A percentile compares a stretch with the other conserved stretches of the same genome.
These are phyloP conservation scores for Zymoseptoria crescenta DNA, from an alignment of 2,329 filamentous ascomycete genomes.

Conservation along the genomic window DNA sequence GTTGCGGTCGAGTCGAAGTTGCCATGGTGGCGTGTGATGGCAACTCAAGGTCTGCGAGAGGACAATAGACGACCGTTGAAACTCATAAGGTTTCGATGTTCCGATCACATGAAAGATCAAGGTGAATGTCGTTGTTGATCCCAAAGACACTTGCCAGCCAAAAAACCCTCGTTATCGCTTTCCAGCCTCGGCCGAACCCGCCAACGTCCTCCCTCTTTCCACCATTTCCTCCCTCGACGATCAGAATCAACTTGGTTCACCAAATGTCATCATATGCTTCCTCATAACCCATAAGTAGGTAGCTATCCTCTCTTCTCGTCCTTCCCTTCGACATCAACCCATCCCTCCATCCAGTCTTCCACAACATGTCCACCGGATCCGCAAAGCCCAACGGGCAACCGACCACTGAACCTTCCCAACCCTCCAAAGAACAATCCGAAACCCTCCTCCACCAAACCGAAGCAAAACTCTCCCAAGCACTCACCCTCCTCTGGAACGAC, in stretches of 20 bases:
- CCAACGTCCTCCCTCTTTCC: not conserved
- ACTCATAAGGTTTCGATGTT: too few relatives aligned
- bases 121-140: too few relatives aligned
- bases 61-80: too few relatives aligned
- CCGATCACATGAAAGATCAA: too few relatives aligned
- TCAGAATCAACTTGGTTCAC: not conserved
- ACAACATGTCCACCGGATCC: not conserved
- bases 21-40: constrained; percentile 9
- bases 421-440: not conserved
- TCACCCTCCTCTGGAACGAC: constrained; percentile 41
- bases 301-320: not conserved
- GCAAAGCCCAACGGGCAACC: not conserved
- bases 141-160: too few relatives aligned
- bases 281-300: not conserved
- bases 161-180: not conserved
- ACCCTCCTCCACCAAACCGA: constrained; percentile 9
- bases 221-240: not conserved
- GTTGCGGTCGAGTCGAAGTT: constrained; percentile 21
- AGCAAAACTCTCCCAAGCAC: constrained; percentile 31
- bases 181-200: not conserved
- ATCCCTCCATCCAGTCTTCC: not conserved
- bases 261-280: not conserved
- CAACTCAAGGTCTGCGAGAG: not conserved
- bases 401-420: not conserved
- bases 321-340: not conserved